phyloP scores from a whole-genome alignment of 805 yeast species.

The Kockiozyma suomiensis region DNA sequence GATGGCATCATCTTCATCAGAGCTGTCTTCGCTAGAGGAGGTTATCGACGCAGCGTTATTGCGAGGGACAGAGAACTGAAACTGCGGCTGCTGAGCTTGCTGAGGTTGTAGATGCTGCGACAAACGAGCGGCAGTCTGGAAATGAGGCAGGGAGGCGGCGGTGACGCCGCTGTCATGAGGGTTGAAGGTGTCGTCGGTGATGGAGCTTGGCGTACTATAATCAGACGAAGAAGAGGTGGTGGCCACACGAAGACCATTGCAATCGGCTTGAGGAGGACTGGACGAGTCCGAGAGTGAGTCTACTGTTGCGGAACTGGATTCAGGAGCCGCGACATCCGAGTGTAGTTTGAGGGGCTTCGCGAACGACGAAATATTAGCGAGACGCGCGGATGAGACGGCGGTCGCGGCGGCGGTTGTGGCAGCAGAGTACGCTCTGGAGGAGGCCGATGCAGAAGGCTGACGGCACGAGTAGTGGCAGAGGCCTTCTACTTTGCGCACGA shows the following conservation, averaged over 20 bases:
- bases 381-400: neutral
- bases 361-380: neutral
- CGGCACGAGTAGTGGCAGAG: conserved; percentile 23
- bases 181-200: conserved; percentile 1
- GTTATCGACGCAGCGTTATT: neutral
- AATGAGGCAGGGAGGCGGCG: neutral
- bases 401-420: conserved; percentile 1
- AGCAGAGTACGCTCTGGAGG: conserved; percentile 5
- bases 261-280: neutral
- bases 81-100: conserved; percentile 1
- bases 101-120: neutral
- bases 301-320: too few relatives aligned
- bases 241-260: neutral
- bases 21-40: neutral
- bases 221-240: neutral
- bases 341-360: neutral
- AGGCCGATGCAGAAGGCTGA: conserved; percentile 9
- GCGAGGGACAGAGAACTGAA: conserved; percentile 1
- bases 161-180: neutral
- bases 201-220: conserved; percentile 8
- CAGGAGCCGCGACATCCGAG: too few relatives aligned
- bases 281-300: conserved; percentile 1
- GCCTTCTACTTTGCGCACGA: conserved; percentile 21
- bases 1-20: conserved; percentile 4
- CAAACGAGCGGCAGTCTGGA: neutral